Conservation (phyloP, 805 yeast species). For the Pichia manshurica region DNA sequence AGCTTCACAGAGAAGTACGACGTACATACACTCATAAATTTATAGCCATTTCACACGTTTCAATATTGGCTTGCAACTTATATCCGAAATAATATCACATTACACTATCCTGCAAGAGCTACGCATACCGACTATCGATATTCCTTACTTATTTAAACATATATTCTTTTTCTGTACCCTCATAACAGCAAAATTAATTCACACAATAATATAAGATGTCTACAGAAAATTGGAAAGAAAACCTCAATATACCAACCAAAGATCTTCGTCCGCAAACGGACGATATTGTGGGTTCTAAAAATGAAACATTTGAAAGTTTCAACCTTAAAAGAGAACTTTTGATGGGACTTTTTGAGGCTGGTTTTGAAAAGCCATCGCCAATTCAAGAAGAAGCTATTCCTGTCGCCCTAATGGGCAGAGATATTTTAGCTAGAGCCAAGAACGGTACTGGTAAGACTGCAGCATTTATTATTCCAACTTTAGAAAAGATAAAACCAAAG, state of each 20-base stretch:
- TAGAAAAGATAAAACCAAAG: slow-evolving; percentile 84
- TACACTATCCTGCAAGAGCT: background rate
- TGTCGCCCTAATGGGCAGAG: slow-evolving; percentile 91
- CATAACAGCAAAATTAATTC: background rate
- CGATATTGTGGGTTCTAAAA: slow-evolving; percentile 88
- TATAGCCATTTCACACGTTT: no score
- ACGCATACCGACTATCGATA: background rate
- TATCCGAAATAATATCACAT: background rate
- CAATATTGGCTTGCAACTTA: no score
- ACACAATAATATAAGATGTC: slow-evolving; percentile 24
- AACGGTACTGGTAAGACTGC: slow-evolving; percentile 99
- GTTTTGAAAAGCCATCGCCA: slow-evolving; percentile 96
- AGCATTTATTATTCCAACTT: slow-evolving; percentile 89
- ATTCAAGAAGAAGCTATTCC: slow-evolving; percentile 97
- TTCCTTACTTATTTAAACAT: background rate
- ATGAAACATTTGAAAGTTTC: slow-evolving; percentile 87
- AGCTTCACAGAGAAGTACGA: no score
- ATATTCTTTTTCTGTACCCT: background rate
- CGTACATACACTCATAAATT: no score
- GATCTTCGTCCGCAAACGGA: slow-evolving; percentile 97
- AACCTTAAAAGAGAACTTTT: slow-evolving; percentile 84
- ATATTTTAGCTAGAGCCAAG: slow-evolving; percentile 93
- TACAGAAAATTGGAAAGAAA: slow-evolving; percentile 60
- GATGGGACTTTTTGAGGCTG: slow-evolving; percentile 99
- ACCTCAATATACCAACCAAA: slow-evolving; percentile 69